Percentiles rank a stretch among this genome's conserved stretches.
These are phyloP conservation scores for Phytophthora hibernalis DNA, from an alignment of 352 stramenopile genomes.

Conservation along the genomic window DNA sequence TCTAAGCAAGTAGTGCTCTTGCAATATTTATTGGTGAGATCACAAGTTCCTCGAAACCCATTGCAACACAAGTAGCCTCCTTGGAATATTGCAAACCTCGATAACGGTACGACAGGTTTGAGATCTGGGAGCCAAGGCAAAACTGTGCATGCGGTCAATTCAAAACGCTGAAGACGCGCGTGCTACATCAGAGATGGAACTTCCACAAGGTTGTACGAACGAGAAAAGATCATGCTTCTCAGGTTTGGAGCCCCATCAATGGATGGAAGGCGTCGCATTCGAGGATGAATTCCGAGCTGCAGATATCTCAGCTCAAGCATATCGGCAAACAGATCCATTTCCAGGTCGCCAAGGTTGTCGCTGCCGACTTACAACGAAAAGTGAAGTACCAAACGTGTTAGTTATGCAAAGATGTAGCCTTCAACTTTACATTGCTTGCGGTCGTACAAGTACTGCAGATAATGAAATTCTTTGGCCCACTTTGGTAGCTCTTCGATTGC, in stretches of 20 bases:
- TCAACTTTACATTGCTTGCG: background rate
- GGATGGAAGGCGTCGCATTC: constrained; percentile 28
- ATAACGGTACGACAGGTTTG: constrained; percentile 1
- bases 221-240: constrained; percentile 33
- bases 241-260: constrained; percentile 35
- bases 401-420: background rate
- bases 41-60: constrained; percentile 39
- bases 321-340: constrained; percentile 28
- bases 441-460: constrained; percentile 48
- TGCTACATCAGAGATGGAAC: constrained; percentile 30
- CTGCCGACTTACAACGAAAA: constrained; percentile 11
- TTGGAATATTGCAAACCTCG: constrained; percentile 28
- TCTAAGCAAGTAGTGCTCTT: constrained; percentile 22
- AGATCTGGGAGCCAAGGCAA: constrained; percentile 29
- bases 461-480: constrained; percentile 37
- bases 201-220: constrained; percentile 9
- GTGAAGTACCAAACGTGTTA: background rate
- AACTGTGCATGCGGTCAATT: constrained; percentile 17
- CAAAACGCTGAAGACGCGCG: constrained; percentile 22
- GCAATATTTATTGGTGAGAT: constrained; percentile 38
- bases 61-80: constrained; percentile 44
- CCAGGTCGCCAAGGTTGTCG: constrained; percentile 31
- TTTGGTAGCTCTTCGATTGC: constrained; percentile 27
- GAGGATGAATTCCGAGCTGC: constrained; percentile 34
- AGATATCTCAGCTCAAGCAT: constrained; percentile 41